Conservation (phyloP, 2,329 filamentous ascomycete genomes). For the Pseudonectria foliicola region DNA sequence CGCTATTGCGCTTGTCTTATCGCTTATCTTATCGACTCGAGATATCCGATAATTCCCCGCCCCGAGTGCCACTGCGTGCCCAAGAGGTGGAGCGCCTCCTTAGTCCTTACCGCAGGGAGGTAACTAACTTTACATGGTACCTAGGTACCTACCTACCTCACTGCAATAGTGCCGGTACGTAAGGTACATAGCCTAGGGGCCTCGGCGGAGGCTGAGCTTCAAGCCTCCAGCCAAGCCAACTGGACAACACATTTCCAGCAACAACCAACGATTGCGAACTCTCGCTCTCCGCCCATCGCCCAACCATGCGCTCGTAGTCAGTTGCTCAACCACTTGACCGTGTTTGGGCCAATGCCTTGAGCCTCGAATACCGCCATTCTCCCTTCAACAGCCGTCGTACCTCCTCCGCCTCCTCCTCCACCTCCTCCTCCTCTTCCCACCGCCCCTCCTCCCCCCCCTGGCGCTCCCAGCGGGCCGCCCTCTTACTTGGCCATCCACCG, state of each 20-base stretch:
- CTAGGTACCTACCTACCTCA: too few relatives aligned
- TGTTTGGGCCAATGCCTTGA: slow-evolving; percentile 20
- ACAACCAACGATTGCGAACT: slow-evolving; percentile 22
- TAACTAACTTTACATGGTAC: too few relatives aligned
- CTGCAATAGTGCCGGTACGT: too few relatives aligned
- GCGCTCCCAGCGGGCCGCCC: slow-evolving; percentile 7
- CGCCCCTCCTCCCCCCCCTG: slow-evolving; percentile 1
- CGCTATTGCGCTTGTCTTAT: too few relatives aligned
- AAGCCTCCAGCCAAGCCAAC: slow-evolving; percentile 8
- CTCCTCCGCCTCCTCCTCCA: slow-evolving; percentile 12
- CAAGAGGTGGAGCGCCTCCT: slow-evolving; percentile 15
- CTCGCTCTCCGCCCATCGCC: slow-evolving; percentile 12
- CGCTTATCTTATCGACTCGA: slow-evolving; percentile 3
- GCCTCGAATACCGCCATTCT: slow-evolving; percentile 13
- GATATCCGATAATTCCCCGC: slow-evolving; percentile 21
- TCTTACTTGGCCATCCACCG: slow-evolving; percentile 1
- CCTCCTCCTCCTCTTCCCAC: slow-evolving; percentile 4
- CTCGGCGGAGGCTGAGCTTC: slow-evolving; percentile 18
- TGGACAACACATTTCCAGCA: slow-evolving; percentile 11
- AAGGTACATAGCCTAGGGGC: too few relatives aligned
- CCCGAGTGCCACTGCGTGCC: slow-evolving; percentile 2
- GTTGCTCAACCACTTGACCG: slow-evolving; percentile 13
- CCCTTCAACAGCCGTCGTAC: slow-evolving; percentile 11
- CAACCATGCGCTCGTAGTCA: slow-evolving; percentile 19
- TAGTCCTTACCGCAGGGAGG: too few relatives aligned